Conservation (phyloP, 2,329 filamentous ascomycete species). For the Penicillium italicum region DNA sequence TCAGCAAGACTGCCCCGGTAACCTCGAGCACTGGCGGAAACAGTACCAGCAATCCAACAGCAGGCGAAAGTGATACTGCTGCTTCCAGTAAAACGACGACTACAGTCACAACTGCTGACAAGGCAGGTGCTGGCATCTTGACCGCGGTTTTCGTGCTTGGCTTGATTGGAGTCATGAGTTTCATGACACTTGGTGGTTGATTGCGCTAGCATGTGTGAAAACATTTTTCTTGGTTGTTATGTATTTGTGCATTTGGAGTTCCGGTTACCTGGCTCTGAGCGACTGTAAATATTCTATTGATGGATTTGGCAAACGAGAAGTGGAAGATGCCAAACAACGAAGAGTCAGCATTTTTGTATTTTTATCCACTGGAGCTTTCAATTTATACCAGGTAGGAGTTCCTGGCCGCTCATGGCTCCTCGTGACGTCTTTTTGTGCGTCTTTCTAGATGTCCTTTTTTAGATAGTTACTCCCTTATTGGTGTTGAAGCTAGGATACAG, state of each 20-base stretch:
- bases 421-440: too few relatives aligned
- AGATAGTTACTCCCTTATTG: too few relatives aligned
- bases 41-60: conserved; percentile 39
- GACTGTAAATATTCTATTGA: neutral
- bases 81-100: neutral
- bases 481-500: too few relatives aligned
- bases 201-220: neutral
- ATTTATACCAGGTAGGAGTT: neutral
- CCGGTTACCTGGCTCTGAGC: neutral
- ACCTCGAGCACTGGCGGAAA: conserved; percentile 55
- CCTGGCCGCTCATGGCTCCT: too few relatives aligned
- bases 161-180: conserved; percentile 32
- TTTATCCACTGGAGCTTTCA: neutral
- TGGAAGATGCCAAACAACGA: neutral
- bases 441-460: too few relatives aligned
- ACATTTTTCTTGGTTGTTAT: neutral
- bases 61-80: conserved; percentile 26
- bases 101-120: conserved; percentile 32
- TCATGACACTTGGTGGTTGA: conserved; percentile 31
- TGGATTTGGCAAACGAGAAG: neutral
- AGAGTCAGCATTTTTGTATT: neutral
- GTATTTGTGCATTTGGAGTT: neutral
- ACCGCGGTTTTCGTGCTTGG: conserved; percentile 31
- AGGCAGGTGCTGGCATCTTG: conserved; percentile 38
- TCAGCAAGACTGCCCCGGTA: conserved; percentile 44